Percentiles rank a stretch among this genome's conserved stretches.
Evolutionary conservation across 2,329 filamentous ascomycete species (phyloP).

Genomic region (Scolecobasidium constrictum): DNA sequence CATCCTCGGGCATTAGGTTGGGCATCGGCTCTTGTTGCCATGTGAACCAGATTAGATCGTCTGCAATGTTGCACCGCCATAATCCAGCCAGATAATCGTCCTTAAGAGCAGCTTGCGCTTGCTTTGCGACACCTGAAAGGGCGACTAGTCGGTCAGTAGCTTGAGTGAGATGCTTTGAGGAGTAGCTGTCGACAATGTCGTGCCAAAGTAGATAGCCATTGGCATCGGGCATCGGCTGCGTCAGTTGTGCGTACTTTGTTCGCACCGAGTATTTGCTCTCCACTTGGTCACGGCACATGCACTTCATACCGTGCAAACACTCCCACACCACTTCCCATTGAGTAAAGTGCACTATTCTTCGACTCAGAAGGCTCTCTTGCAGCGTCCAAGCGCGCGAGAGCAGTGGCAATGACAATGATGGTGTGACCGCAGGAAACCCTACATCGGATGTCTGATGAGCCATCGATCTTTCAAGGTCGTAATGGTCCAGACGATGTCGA

Average conservation of each 20-base stretch:
- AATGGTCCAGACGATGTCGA: too few relatives aligned
- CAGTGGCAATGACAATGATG: not conserved
- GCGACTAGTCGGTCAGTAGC: slow-evolving; percentile 1
- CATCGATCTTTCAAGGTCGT: too few relatives aligned
- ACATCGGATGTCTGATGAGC: too few relatives aligned
- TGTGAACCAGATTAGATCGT: too few relatives aligned
- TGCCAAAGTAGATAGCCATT: not conserved
- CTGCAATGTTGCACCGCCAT: too few relatives aligned
- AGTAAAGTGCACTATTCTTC: not conserved
- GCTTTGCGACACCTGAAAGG: not conserved
- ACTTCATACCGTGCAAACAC: not conserved
- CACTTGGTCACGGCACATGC: too few relatives aligned
- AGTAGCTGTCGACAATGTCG: not conserved
- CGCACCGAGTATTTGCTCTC: not conserved
- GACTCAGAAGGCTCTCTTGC: not conserved
- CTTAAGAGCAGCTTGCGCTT: too few relatives aligned
- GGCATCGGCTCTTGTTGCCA: too few relatives aligned
- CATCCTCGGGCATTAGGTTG: too few relatives aligned
- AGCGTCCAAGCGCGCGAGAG: not conserved
- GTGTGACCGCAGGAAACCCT: too few relatives aligned
- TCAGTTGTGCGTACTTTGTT: not conserved
- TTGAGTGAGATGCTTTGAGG: not conserved
- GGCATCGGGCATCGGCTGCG: not conserved
- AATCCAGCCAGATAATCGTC: too few relatives aligned
- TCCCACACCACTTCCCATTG: not conserved